phyloP scores from a whole-genome alignment of 257 asterid genomes.

The Asclepias syriaca region DNA sequence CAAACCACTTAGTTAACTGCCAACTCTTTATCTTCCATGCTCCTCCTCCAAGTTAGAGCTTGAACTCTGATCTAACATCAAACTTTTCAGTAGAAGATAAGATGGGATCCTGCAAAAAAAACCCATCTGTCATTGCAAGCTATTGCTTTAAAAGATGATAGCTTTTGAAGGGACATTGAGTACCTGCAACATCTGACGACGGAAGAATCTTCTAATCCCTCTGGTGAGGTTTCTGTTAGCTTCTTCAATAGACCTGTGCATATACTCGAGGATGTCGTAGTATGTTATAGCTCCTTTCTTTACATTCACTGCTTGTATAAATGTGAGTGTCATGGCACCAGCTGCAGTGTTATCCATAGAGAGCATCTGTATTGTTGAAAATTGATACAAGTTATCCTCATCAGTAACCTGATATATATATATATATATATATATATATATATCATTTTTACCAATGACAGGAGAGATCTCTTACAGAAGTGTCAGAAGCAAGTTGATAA shows the following conservation, averaged over 20 bases:
- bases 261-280: slow-evolving; percentile 32
- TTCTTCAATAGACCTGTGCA: slow-evolving; percentile 35
- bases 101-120: slow-evolving; percentile 45
- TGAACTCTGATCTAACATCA: slow-evolving; percentile 31
- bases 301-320: slow-evolving; percentile 43
- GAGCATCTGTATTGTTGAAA: slow-evolving; percentile 37
- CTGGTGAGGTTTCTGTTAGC: slow-evolving; percentile 25
- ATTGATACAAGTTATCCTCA: background rate
- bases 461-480: slow-evolving; percentile 41
- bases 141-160: background rate
- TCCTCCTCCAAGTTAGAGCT: slow-evolving; percentile 20
- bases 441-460: no score
- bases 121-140: background rate
- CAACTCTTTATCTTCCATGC: background rate
- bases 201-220: slow-evolving; percentile 35
- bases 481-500: slow-evolving; percentile 68
- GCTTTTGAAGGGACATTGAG: background rate
- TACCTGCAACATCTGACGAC: slow-evolving; percentile 63
- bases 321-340: slow-evolving; percentile 66
- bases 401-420: background rate
- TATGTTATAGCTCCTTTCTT: slow-evolving; percentile 34
- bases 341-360: slow-evolving; percentile 35
- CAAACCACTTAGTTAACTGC: background rate
- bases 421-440: no score
- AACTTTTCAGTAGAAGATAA: slow-evolving; percentile 47